phyloP scores from a whole-genome alignment of 2,329 filamentous ascomycete species.

The Hypocreales sp. region DNA sequence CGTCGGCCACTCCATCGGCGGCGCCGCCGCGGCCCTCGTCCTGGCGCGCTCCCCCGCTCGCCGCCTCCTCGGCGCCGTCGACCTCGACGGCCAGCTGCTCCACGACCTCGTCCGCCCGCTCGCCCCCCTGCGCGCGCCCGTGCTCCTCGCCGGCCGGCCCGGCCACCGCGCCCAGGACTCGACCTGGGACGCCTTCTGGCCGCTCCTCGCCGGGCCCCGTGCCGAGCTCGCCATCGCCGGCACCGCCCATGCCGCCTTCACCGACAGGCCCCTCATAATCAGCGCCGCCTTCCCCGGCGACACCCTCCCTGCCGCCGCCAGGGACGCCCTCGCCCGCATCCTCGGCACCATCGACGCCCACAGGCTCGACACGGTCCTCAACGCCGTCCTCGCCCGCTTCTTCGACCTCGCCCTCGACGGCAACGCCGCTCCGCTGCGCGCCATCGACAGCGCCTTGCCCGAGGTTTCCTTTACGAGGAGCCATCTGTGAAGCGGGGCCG shows the following conservation, averaged over 20 bases:
- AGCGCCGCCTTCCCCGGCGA: no score
- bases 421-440: conserved; percentile 2
- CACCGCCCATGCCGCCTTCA: conserved; percentile 15
- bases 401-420: conserved; percentile 7
- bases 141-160: conserved; percentile 14
- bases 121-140: no score
- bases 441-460: conserved; percentile 1
- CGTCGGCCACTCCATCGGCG: no score
- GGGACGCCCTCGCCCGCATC: conserved; percentile 2
- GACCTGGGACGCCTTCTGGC: conserved; percentile 16
- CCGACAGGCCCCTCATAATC: conserved; percentile 14
- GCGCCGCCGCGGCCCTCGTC: no score
- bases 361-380: conserved; percentile 7
- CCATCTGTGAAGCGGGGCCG: conserved; percentile 4
- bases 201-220: conserved; percentile 10
- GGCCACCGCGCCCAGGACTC: conserved; percentile 13
- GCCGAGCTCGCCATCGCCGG: conserved; percentile 10
- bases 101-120: no score
- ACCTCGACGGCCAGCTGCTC: no score
- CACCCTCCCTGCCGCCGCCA: conserved; percentile 5
- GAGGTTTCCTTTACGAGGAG: conserved; percentile 8
- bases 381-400: conserved; percentile 8
- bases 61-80: no score
- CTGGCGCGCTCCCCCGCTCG: no score
- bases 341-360: conserved; percentile 6